These are phyloP conservation scores for Suillus placidus DNA, from an alignment of 768 basidiomycete species.

Conservation along the genomic window DNA sequence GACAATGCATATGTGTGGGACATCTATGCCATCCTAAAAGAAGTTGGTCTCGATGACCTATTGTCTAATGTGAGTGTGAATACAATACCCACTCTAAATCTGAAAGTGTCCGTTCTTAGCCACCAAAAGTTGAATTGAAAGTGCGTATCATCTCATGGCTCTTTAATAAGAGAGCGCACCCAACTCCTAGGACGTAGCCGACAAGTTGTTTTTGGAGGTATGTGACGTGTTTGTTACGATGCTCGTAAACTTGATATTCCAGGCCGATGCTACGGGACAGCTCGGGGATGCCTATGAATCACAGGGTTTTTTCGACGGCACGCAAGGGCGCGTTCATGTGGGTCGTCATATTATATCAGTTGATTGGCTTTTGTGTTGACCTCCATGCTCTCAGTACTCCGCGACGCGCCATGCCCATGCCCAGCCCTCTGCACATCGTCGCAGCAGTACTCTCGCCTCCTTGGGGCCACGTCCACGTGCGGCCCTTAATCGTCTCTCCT, in stretches of 20 bases:
- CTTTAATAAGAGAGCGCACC: background rate
- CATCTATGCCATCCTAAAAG: background rate
- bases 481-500: background rate
- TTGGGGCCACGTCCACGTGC: background rate
- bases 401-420: background rate
- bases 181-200: background rate
- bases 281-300: background rate
- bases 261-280: background rate
- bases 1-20: constrained; percentile 1
- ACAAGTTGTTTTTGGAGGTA: constrained; percentile 1
- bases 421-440: background rate
- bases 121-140: background rate
- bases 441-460: background rate
- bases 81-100: too few species aligned
- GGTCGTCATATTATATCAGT: background rate
- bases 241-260: background rate
- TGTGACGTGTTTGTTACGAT: background rate
- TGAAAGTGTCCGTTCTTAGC: background rate
- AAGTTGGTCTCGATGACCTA: background rate
- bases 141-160: background rate
- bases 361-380: too few species aligned
- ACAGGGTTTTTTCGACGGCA: background rate
- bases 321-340: background rate
- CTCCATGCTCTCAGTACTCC: background rate
- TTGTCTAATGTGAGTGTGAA: background rate